Base-by-base conservation (phyloP, 2,329 filamentous ascomycete species). In the Fusarium staphyleae region DNA sequence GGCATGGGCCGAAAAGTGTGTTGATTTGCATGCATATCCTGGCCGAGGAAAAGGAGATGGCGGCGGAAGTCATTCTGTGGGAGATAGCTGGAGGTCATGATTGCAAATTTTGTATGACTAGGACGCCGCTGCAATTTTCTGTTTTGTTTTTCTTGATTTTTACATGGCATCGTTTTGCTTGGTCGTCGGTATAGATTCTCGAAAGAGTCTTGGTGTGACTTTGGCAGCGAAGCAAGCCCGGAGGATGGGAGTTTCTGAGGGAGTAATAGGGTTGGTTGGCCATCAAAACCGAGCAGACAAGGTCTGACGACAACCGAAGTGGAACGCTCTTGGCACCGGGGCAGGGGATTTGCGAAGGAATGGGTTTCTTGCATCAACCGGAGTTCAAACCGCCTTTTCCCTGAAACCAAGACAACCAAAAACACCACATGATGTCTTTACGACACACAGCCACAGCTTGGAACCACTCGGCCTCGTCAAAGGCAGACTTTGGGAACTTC, bases 21-120 rank as follows among this genome's bases (percentile, higher is more conserved):
- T 73, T 72, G 59, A 66, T 72, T 69, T 73, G 68, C 72, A 71
- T 75, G 70, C 74, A 77, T 76, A 70, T 71, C 70, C 70, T 71
- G 71, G 73, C 71, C 66, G 61, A 57, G 59, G 52, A 60, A 65
- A 60, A 58, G 64, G 51, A 60, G 57, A 64, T 36, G 65, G 62
- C 57, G 61, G 65, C 54, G 61, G 62, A 59, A 43, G 56, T 67
- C 65, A 66, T 59, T 59, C 58, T 35, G 36, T 30, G 52, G 49
- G 56, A 51, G 56, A 42, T n/a, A 52, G 48, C 16, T 29, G 53
- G 56, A 55, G 55, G 53, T 44, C 59, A 63, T 55, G 62, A 59
- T 53, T 55, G 57, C 57, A 64, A 57, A 52, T 60, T 24, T 66
- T 72, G 70, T 72, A 72, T 63, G 69, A 72, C 54, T 70, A 72